phyloP scores from a whole-genome alignment of 1,139 yeast species.

The Nadsonia commutata region DNA sequence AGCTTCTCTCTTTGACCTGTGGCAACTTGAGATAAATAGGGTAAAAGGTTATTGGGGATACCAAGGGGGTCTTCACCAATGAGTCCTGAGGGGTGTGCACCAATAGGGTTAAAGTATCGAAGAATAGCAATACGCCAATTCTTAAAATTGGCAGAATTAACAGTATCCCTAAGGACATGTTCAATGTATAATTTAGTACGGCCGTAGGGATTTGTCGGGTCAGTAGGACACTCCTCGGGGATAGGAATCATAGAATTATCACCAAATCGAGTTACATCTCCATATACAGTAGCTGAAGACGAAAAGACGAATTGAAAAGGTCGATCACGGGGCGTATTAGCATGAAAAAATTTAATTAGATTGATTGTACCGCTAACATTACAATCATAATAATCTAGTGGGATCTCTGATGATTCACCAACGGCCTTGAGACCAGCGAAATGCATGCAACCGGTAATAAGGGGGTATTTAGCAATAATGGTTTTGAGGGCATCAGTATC shows the following conservation, averaged over 20 bases:
- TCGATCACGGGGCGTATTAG: conserved; percentile 22
- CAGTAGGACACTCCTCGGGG: conserved; percentile 66
- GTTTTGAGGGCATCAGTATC: conserved; percentile 33
- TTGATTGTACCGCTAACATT: conserved; percentile 54
- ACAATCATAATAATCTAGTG: conserved; percentile 57
- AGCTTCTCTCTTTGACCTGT: conserved; percentile 55
- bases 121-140: conserved; percentile 52
- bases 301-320: conserved; percentile 57
- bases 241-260: conserved; percentile 56
- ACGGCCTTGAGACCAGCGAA: conserved; percentile 84
- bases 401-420: conserved; percentile 62
- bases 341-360: conserved; percentile 39
- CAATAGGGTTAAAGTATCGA: conserved; percentile 72
- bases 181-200: conserved; percentile 56
- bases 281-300: conserved; percentile 75
- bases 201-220: conserved; percentile 69
- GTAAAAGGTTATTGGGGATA: conserved; percentile 61
- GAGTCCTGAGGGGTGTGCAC: conserved; percentile 71
- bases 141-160: conserved; percentile 27
- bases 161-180: conserved; percentile 43
- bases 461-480: conserved; percentile 35
- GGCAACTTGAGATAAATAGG: conserved; percentile 67
- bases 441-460: conserved; percentile 52
- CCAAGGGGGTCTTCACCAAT: conserved; percentile 75
- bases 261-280: conserved; percentile 57